Conservation (phyloP, 2,329 filamentous ascomycete genomes). For the Fusarium sambucinum region DNA sequence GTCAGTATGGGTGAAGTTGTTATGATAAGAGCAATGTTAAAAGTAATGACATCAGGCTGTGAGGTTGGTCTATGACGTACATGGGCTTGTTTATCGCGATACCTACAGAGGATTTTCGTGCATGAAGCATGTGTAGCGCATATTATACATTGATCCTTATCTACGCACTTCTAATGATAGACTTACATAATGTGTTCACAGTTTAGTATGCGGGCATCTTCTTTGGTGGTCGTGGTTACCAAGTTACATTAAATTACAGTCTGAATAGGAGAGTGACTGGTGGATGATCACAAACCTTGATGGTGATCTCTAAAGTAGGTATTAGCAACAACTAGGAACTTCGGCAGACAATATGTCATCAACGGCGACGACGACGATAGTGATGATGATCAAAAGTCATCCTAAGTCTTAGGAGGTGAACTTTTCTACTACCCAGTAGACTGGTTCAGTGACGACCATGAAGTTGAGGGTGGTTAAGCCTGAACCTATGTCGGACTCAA, state of each 20-base stretch:
- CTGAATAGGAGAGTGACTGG: neutral
- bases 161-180: constrained; percentile 3
- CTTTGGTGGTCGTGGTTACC: neutral
- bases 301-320: no score
- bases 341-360: no score
- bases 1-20: neutral
- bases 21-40: constrained; percentile 2
- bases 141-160: constrained; percentile 3
- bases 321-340: no score
- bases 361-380: no score
- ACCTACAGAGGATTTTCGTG: constrained; percentile 4
- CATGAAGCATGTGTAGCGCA: constrained; percentile 17
- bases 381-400: no score
- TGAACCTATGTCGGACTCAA: no score
- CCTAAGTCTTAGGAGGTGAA: no score
- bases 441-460: neutral
- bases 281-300: neutral
- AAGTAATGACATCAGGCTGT: constrained; percentile 29
- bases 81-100: constrained; percentile 6
- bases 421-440: no score
- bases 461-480: no score
- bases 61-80: constrained; percentile 34
- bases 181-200: constrained; percentile 3
- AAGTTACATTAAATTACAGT: neutral
- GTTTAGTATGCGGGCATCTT: neutral